Base-by-base conservation (phyloP, 2,329 filamentous ascomycete genomes). In the Aspergillus udagawae region DNA sequence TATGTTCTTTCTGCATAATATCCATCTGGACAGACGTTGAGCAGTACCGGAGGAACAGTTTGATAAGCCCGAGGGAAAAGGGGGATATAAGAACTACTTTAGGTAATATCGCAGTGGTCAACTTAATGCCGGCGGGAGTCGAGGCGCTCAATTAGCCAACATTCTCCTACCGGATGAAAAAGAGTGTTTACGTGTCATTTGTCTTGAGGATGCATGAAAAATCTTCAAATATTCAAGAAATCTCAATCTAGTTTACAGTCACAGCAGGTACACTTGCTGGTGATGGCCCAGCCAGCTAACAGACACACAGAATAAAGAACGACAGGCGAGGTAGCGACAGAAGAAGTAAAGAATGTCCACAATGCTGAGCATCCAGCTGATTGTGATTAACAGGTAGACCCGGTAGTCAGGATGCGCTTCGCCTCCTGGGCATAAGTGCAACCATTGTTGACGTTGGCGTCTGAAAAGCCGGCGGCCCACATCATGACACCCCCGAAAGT, bases 401-500 rank as follows among this genome's bases (percentile, higher is more conserved):
- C 72, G 17, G 65, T 70, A 7, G 54, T 61, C 38, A 77, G 61
- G 53, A 78, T 77, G 4, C 60, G 65, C 63, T 75, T 71, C 2
- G 67, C 73, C 57, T 75, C 57, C 60, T 78, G 75, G n/a, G 74
- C 74, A 55, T 75, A 78, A 17, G 66, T 78, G 64, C 75, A 77
- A 3, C 72, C 73, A 56, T 76, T 68, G 53, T 66, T 63, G n/a
- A 61, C 55, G 48, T 67, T 67, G 10, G 57, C 47, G 62, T 78
- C 76, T 0, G 74, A 77, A 57, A 75, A 77, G 1, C 73, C 75
- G 8, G 76, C 75, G 25, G 69, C 68, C 75, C 76, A 78, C 70
- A 77, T 73, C 75, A 66, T 66, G 25, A 62, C 38, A 10, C 63
- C 64, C 25, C 61, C 63, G 56, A 65, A 66, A 0, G 57, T 51